Conservation (phyloP, 2,329 filamentous ascomycete species). For the Trichoderma semiorbis region DNA sequence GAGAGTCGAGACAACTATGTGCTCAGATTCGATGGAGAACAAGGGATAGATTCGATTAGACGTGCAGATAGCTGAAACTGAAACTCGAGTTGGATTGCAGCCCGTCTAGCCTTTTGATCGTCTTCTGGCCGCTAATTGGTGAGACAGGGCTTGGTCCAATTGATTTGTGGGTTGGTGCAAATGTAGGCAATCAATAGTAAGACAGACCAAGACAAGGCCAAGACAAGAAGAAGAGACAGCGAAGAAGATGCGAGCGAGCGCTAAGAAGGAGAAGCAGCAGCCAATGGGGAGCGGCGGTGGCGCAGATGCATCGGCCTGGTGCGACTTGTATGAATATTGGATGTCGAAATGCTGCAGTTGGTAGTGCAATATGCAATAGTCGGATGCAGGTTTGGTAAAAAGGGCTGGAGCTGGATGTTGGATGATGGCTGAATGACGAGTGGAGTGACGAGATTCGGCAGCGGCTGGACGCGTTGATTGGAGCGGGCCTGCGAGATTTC, state of each 20-base stretch:
- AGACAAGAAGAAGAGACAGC: not conserved
- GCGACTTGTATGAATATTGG: not conserved
- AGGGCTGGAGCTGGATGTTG: not conserved
- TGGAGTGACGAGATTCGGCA: not conserved
- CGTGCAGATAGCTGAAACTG: not conserved
- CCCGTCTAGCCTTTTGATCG: not conserved
- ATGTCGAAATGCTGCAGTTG: not conserved
- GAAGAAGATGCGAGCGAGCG: not conserved
- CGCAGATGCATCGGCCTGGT: slow-evolving; percentile 10
- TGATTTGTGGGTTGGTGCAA: not conserved
- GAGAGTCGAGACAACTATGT: not conserved
- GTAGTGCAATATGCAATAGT: not conserved
- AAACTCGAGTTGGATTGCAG: not conserved
- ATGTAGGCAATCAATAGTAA: not conserved
- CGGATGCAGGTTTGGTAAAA: not conserved
- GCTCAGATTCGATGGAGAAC: not conserved
- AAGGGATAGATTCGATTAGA: not conserved
- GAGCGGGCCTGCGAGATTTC: not conserved
- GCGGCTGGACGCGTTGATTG: not conserved
- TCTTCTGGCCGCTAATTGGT: not conserved
- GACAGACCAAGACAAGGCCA: not conserved
- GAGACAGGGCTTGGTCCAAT: not conserved
- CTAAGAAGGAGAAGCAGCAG: not conserved
- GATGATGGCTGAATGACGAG: not conserved
- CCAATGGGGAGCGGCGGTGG: not conserved